phyloP scores from a whole-genome alignment of 1,284 basidiomycete genomes.

The Sporisorium iseilematis-ciliati region DNA sequence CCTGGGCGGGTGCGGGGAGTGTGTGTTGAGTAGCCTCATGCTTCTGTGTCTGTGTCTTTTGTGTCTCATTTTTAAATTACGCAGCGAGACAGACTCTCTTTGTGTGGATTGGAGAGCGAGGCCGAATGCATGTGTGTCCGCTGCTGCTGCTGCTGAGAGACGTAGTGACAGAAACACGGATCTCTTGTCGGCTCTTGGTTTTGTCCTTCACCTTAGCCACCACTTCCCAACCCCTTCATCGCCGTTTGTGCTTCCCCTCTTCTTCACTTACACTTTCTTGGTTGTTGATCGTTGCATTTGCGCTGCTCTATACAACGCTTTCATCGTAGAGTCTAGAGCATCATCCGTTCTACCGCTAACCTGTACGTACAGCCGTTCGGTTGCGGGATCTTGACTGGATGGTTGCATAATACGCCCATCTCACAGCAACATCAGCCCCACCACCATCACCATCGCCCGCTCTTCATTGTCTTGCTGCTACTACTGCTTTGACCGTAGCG shows the following conservation, averaged over 20 bases:
- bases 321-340: neutral
- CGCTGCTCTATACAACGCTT: neutral
- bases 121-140: conserved; percentile 1
- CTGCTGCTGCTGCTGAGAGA: neutral
- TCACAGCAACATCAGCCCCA: neutral
- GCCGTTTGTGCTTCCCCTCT: neutral
- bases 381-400: neutral
- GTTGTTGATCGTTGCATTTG: neutral
- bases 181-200: neutral
- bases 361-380: neutral
- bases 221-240: neutral
- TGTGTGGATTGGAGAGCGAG: neutral
- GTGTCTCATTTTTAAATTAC: conserved; percentile 8
- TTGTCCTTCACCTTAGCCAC: conserved; percentile 1
- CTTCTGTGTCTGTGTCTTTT: neutral
- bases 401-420: neutral
- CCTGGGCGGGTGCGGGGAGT: no score
- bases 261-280: neutral
- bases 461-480: neutral
- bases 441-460: neutral
- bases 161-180: neutral
- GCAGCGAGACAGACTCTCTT: neutral
- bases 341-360: neutral
- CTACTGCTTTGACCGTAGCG: no score
- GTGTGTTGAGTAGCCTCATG: neutral